Evolutionary conservation across 768 basidiomycete genomes (phyloP).

Genomic region (Tricholoma bakamatsutake): DNA sequence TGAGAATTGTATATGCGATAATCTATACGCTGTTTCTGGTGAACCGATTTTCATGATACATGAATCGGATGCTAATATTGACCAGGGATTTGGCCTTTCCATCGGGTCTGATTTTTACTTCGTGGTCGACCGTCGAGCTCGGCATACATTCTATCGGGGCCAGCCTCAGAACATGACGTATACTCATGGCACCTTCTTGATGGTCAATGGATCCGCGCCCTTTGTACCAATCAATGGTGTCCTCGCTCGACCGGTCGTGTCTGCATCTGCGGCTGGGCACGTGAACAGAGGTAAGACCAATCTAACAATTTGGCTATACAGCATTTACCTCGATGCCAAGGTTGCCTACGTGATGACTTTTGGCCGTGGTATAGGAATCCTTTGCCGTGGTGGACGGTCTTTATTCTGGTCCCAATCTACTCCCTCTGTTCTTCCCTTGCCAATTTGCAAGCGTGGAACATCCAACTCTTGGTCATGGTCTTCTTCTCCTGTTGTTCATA

Average conservation of each 20-base stretch:
- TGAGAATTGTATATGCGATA: constrained; percentile 79
- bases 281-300: constrained; percentile 38
- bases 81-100: constrained; percentile 75
- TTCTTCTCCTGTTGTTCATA: constrained; percentile 71
- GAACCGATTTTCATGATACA: constrained; percentile 13
- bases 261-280: constrained; percentile 16
- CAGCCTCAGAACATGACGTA: constrained; percentile 33
- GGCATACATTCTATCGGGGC: constrained; percentile 42
- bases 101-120: constrained; percentile 82
- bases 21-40: constrained; percentile 83
- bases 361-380: constrained; percentile 79
- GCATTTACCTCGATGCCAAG: constrained; percentile 32
- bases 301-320: neutral
- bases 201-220: constrained; percentile 40
- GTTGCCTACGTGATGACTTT: constrained; percentile 65
- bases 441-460: constrained; percentile 66
- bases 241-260: constrained; percentile 20
- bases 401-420: constrained; percentile 72
- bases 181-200: constrained; percentile 49
- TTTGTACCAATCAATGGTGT: constrained; percentile 33
- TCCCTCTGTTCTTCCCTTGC: constrained; percentile 68
- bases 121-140: constrained; percentile 57
- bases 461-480: constrained; percentile 75
- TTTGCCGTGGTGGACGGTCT: constrained; percentile 77
- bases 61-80: neutral